Conservation (phyloP, 1,284 basidiomycete genomes). For the Malassezia cuniculi region DNA sequence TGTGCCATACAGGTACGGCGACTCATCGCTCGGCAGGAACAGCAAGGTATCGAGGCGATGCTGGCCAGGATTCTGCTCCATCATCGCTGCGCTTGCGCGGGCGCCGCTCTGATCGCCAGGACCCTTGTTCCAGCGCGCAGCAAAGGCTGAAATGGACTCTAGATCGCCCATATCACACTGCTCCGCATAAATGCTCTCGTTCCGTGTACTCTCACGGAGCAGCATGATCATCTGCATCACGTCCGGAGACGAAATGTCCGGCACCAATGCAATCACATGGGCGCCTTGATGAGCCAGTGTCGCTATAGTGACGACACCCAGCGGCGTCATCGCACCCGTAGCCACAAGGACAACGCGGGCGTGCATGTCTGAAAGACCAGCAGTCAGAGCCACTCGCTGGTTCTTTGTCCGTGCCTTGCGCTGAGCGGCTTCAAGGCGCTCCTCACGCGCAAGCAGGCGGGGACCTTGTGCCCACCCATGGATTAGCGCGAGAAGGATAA, state of each 20-base stretch:
- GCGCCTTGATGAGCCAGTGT: constrained; percentile 30
- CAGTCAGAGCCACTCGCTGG: constrained; percentile 2
- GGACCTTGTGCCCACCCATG: constrained; percentile 27
- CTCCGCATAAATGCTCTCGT: constrained; percentile 35
- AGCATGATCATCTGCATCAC: constrained; percentile 25
- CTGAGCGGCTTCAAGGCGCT: constrained; percentile 3
- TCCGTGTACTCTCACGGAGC: constrained; percentile 28
- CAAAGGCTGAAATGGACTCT: constrained; percentile 21
- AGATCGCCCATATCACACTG: constrained; percentile 27
- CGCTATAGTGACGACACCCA: constrained; percentile 26
- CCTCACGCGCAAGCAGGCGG: constrained; percentile 19
- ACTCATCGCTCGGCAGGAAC: constrained; percentile 12
- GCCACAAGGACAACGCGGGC: constrained; percentile 24
- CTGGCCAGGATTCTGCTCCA: constrained; percentile 13
- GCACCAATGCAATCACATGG: constrained; percentile 28
- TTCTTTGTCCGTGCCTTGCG: constrained; percentile 4
- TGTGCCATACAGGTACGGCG: constrained; percentile 3
- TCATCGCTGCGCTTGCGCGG: background rate
- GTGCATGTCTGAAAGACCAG: constrained; percentile 14
- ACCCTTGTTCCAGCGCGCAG: constrained; percentile 27
- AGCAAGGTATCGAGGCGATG: constrained; percentile 16
- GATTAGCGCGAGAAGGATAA: constrained; percentile 17
- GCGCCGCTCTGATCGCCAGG: constrained; percentile 1
- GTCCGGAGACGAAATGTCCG: constrained; percentile 13
- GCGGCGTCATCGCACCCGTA: constrained; percentile 26